Evolutionary conservation across 2,329 filamentous ascomycete genomes (phyloP).

Genomic region (Monilinia vaccinii-corymbosi): DNA sequence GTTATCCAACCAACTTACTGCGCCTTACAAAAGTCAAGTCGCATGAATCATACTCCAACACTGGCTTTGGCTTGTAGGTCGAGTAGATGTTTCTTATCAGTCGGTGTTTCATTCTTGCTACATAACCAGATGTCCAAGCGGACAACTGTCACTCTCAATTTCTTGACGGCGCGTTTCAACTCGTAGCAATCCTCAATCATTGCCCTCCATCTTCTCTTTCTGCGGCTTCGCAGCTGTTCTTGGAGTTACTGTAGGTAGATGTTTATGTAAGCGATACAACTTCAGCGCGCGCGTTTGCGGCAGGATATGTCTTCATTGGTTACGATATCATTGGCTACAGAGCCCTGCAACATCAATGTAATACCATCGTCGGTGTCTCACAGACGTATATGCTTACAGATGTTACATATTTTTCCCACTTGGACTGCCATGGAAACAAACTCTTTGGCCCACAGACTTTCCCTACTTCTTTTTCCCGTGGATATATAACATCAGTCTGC

Average conservation of each 20-base stretch:
- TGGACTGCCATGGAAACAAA: neutral
- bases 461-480: conserved; percentile 1
- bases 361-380: neutral
- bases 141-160: conserved; percentile 3
- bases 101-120: neutral
- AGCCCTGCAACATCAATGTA: neutral
- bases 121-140: conserved; percentile 8
- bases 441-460: conserved; percentile 3
- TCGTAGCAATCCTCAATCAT: neutral
- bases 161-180: conserved; percentile 7
- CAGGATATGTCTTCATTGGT: neutral
- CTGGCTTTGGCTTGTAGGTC: neutral
- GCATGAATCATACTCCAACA: neutral
- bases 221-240: neutral
- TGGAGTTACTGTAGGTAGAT: neutral
- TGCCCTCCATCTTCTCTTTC: neutral
- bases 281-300: neutral
- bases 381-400: neutral
- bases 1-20: too few species aligned
- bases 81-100: neutral
- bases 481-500: conserved; percentile 5
- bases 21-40: neutral
- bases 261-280: too few species aligned
- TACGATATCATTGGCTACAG: neutral
- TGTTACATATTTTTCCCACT: neutral